Evolutionary conservation across 805 yeast genomes (phyloP), one percentile per base, ranked within the genome.

Genomic region (Starmerella riodocensis): DNA sequence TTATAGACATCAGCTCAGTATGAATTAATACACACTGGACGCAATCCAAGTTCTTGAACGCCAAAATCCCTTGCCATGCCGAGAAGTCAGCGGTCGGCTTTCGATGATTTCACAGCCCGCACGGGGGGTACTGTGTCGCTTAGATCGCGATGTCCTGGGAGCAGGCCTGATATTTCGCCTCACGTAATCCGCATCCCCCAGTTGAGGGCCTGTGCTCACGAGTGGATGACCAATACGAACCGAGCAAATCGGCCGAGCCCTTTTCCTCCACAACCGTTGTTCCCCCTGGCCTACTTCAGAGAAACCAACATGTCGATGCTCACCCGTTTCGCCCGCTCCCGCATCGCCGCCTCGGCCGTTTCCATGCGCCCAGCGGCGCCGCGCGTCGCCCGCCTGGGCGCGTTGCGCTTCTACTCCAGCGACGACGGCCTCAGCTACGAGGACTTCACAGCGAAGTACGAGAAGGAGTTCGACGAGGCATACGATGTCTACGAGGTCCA

Each of bases 391-490:
- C 34, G 38, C 30, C 17, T 27, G 49, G 34, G 35, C 13, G 28
- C 40, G 18, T 36, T 37, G 28, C 50, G 52, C 13, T 35, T 39
- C 38, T 43, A 50, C 47, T 34, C 50, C 6, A n/a, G n/a, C n/a
- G 42, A 36, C 36, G 43, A 46, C 23, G 35, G 42, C 37, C 36
- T 50, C 22, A 43, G 47, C 41, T 52, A 51, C 49, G 53, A 51
- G 41, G 54, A 45, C 56, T 64, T 61, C 58, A 63, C 66, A 9
- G 43, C 53, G 58, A 86, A 74, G 44, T 83, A 74, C 69, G 95
- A 84, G 69, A 81, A 84, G 67, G 96, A 91, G 62, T 91, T 91
- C 57, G 96, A 91, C 54, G 84, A 80, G 61, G 93, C 93, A 34
- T 80, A 81, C 63, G 93, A 80, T 61, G 66, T 80, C 43, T 80